phyloP scores from a whole-genome alignment of 306 rosid genomes.

The Cercis canadensis region DNA sequence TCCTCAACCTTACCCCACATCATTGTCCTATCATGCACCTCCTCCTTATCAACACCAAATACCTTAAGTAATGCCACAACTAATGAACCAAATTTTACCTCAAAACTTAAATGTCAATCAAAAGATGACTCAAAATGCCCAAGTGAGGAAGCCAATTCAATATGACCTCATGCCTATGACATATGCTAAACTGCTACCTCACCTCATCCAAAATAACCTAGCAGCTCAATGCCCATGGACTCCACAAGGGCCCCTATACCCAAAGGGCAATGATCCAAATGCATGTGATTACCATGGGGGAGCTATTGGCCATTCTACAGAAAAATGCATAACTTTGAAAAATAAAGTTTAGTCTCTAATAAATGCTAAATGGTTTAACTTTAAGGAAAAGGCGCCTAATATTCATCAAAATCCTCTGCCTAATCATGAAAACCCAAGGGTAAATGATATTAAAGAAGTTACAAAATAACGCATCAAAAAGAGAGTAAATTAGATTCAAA shows the following conservation, averaged over 20 bases:
- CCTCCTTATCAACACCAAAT: no score
- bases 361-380: not conserved
- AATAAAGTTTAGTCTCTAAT: not conserved
- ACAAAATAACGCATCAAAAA: no score
- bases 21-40: no score
- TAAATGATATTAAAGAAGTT: not conserved
- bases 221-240: not conserved
- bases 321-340: not conserved
- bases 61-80: no score
- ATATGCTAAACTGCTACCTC: not conserved
- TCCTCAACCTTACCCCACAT: no score
- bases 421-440: not conserved
- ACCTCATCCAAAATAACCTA: not conserved
- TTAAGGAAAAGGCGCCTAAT: no score
- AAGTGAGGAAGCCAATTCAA: not conserved
- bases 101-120: not conserved
- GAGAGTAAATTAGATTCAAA: not conserved
- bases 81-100: not conserved
- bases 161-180: not conserved
- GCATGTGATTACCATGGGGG: not conserved
- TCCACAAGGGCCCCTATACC: not conserved
- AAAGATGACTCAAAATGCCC: not conserved
- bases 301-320: not conserved
- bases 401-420: not conserved
- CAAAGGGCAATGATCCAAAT: not conserved